phyloP scores from a whole-genome alignment of 1,139 yeast species.

The Debaryomyces udenii region DNA sequence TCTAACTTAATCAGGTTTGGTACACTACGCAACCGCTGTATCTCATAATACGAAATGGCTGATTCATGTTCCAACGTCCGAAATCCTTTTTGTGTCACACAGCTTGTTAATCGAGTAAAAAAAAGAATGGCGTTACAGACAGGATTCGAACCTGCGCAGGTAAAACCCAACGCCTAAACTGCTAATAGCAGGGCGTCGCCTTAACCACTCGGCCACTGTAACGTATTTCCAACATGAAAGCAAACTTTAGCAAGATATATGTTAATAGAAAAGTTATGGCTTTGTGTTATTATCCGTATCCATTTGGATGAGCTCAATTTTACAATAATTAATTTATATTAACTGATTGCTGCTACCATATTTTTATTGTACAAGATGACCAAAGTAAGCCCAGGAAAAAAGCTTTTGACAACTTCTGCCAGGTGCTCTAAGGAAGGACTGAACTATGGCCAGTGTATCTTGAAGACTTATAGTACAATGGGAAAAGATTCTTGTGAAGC shows the following conservation, averaged over 20 bases:
- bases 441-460: slow-evolving; percentile 65
- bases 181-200: slow-evolving; percentile 57
- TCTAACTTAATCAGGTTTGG: too few species aligned
- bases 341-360: too few species aligned
- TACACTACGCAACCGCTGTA: too few species aligned
- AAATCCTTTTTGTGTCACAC: slow-evolving; percentile 7
- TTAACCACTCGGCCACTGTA: slow-evolving; percentile 59
- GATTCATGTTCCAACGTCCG: slow-evolving; percentile 1
- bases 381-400: slow-evolving; percentile 44
- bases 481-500: slow-evolving; percentile 56
- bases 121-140: slow-evolving; percentile 63
- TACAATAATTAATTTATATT: too few species aligned
- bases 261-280: too few species aligned
- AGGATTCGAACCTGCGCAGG: slow-evolving; percentile 83
- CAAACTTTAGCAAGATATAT: too few species aligned
- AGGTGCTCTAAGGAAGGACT: slow-evolving; percentile 47
- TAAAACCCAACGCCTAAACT: slow-evolving; percentile 67
- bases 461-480: slow-evolving; percentile 56
- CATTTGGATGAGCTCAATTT: too few species aligned
- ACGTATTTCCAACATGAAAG: slow-evolving; percentile 18
- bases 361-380: slow-evolving; percentile 10
- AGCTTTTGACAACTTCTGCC: slow-evolving; percentile 38
- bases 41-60: too few species aligned
- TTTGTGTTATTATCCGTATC: too few species aligned
- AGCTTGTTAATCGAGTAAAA: slow-evolving; percentile 12